phyloP scores from a whole-genome alignment of 306 rosid genomes.

The Medicago lupulina region DNA sequence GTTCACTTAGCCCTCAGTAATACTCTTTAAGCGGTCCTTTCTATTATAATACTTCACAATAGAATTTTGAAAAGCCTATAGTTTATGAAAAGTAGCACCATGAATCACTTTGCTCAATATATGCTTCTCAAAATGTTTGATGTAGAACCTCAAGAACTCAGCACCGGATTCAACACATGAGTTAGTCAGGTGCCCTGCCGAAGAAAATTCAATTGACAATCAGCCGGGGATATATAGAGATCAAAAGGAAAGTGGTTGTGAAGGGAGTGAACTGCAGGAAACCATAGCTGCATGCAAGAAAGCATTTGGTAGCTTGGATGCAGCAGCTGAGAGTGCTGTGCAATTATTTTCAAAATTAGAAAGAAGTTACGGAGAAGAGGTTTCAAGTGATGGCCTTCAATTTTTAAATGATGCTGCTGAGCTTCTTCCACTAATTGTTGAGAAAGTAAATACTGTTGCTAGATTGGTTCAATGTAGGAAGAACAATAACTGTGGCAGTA shows the following conservation, averaged over 20 bases:
- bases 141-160: constrained; percentile 52
- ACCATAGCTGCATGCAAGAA: constrained; percentile 58
- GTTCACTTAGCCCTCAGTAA: not conserved
- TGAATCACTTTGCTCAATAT: constrained; percentile 37
- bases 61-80: not conserved
- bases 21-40: constrained; percentile 13
- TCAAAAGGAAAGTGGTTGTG: constrained; percentile 20
- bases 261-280: constrained; percentile 42
- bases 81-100: constrained; percentile 28
- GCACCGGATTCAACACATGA: constrained; percentile 42
- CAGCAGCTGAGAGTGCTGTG: constrained; percentile 58
- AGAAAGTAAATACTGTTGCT: constrained; percentile 58
- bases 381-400: constrained; percentile 45
- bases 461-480: constrained; percentile 52
- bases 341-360: constrained; percentile 48
- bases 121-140: constrained; percentile 32
- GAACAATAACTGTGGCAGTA: constrained; percentile 40
- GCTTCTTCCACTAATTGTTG: constrained; percentile 58
- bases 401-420: constrained; percentile 55
- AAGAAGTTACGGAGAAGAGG: constrained; percentile 42
- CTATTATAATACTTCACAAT: not conserved
- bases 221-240: constrained; percentile 31
- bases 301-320: constrained; percentile 59
- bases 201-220: constrained; percentile 42
- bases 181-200: constrained; percentile 27